phyloP scores from a whole-genome alignment of 352 stramenopile species.

The Phytophthora idaei region DNA sequence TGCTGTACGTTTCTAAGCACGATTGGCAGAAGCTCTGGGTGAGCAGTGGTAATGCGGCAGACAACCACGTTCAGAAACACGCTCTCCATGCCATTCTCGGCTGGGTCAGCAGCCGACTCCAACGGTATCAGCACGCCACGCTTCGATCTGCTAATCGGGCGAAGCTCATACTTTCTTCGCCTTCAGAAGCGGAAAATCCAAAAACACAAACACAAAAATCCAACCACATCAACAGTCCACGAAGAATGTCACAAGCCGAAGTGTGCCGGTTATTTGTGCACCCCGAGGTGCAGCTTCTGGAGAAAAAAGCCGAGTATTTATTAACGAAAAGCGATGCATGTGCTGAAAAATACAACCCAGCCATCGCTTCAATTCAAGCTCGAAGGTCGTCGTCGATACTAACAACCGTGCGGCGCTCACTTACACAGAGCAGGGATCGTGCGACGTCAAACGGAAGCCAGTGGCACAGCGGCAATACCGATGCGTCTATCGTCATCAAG shows the following conservation, averaged over 20 bases:
- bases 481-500: slow-evolving; percentile 2
- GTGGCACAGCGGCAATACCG: slow-evolving; percentile 13
- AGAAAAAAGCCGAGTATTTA: slow-evolving; percentile 56
- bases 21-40: slow-evolving; percentile 68
- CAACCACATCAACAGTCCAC: not conserved
- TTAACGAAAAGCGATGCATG: slow-evolving; percentile 45
- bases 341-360: slow-evolving; percentile 35
- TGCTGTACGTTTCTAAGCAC: slow-evolving; percentile 62
- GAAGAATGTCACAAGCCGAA: slow-evolving; percentile 17
- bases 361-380: slow-evolving; percentile 9
- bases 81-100: slow-evolving; percentile 63
- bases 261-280: slow-evolving; percentile 40
- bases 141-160: slow-evolving; percentile 45
- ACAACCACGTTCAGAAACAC: slow-evolving; percentile 60
- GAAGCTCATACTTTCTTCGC: slow-evolving; percentile 24
- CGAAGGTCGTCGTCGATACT: slow-evolving; percentile 29
- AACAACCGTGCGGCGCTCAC: slow-evolving; percentile 4
- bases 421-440: slow-evolving; percentile 37
- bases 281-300: slow-evolving; percentile 50
- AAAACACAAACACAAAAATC: not conserved
- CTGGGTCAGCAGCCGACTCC: slow-evolving; percentile 55
- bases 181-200: not conserved
- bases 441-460: slow-evolving; percentile 35
- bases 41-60: slow-evolving; percentile 31
- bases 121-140: slow-evolving; percentile 47